Base-by-base conservation (phyloP, 208 protist species). In the Acanthamoeba culbertsoni region DNA sequence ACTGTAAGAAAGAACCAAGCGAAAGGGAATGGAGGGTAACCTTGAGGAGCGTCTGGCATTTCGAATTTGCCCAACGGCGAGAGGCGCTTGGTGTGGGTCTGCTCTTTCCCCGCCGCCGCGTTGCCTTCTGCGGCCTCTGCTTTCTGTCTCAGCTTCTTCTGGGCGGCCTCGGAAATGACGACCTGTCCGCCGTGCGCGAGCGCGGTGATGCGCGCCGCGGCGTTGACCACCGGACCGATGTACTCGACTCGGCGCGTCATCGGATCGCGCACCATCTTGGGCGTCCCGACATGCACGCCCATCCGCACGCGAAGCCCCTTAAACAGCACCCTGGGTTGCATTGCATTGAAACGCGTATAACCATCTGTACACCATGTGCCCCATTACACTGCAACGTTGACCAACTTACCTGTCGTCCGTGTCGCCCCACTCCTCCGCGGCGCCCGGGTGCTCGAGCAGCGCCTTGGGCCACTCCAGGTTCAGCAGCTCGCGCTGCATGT, bases 381-480 rank as follows among this genome's bases (percentile, higher is more conserved):
- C 82, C 45, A 65, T 35, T 90, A 28, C 35, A 77, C 86, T 2
- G 86, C 40, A 0, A 62, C 86, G 45, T n/a, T n/a, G n/a, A n/a
- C n/a, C n/a, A n/a, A n/a, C n/a, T n/a, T n/a, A n/a, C 31, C 82
- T 28, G 20, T 90, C 82, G 57, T 90, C 82, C n/a, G 82, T 90
- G 82, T 65, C 53, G 16, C 82, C 82, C 82, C 45, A 65, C 53
- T 90, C 59, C 35, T 92, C 86, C 4, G 86, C 40, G 0, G 86
- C 86, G 45, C 35, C 46, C 8, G 90, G 90, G 28, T 93, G 90
- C 31, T 93, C 90, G 2, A 86, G 62, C 37, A 92, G 42, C 28
- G 31, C 62, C 8, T 75, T 40, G 23, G 90, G 65, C 90, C 90
- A 90, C 8, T 46, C 57, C 7, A 59, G 40, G 0, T 5, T 37